Percentiles rank a stretch among this genome's conserved stretches.
These are phyloP conservation scores for Tilletia horrida DNA, from an alignment of 1,284 basidiomycete species.

Conservation along the genomic window DNA sequence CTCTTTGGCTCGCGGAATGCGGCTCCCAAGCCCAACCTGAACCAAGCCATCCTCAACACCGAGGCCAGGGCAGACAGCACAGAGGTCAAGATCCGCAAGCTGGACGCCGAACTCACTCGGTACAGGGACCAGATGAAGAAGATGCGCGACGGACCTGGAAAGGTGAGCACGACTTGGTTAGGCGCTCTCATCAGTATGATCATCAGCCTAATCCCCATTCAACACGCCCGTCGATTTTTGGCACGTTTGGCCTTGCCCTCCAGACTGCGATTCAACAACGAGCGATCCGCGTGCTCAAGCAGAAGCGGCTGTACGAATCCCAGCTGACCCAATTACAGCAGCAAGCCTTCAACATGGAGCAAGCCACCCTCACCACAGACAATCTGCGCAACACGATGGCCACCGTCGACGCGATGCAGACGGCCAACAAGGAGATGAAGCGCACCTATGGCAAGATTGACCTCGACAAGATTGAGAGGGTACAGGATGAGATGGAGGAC, in stretches of 20 bases:
- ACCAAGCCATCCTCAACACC: constrained; percentile 90
- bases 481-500: constrained; percentile 84
- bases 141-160: constrained; percentile 88
- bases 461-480: constrained; percentile 87
- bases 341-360: constrained; percentile 99
- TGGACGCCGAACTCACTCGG: constrained; percentile 84
- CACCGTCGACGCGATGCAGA: constrained; percentile 95
- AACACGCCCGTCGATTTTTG: too few relatives aligned
- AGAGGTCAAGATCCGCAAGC: constrained; percentile 94
- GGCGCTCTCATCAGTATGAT: too few relatives aligned
- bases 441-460: constrained; percentile 97
- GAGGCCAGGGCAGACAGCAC: constrained; percentile 83
- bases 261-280: constrained; percentile 89
- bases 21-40: constrained; percentile 72
- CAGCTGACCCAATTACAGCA: constrained; percentile 88
- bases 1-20: constrained; percentile 55
- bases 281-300: constrained; percentile 88
- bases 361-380: constrained; percentile 89
- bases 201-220: background rate
- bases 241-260: background rate
- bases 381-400: constrained; percentile 99
- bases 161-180: too few relatives aligned
- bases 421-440: constrained; percentile 94
- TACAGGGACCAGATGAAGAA: constrained; percentile 98
- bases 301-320: constrained; percentile 91